Conservation (phyloP, 2,329 filamentous ascomycete species). For the Alternaria sp. region DNA sequence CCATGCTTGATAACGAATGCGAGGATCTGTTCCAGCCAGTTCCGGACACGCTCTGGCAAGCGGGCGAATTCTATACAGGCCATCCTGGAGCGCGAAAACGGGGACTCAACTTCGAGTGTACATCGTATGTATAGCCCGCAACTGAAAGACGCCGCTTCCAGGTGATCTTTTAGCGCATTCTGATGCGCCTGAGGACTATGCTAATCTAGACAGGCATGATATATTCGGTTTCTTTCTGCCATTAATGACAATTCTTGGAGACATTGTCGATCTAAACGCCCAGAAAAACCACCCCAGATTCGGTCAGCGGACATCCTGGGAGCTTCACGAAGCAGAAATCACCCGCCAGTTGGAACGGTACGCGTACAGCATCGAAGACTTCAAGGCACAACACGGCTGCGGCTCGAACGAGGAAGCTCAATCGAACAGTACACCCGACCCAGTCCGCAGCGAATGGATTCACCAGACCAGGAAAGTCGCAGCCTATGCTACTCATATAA, state of each 20-base stretch:
- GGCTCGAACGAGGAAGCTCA: slow-evolving; percentile 47
- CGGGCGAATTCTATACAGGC: slow-evolving; percentile 73
- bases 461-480: slow-evolving; percentile 87
- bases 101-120: slow-evolving; percentile 82
- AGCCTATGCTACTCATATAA: slow-evolving; percentile 90
- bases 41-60: slow-evolving; percentile 85
- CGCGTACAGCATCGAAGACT: slow-evolving; percentile 77
- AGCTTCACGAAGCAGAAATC: slow-evolving; percentile 80
- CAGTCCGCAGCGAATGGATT: slow-evolving; percentile 71
- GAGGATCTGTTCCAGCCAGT: slow-evolving; percentile 83
- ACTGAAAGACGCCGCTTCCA: background rate
- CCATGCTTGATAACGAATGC: slow-evolving; percentile 83
- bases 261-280: slow-evolving; percentile 90
- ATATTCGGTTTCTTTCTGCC: slow-evolving; percentile 93
- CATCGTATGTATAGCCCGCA: slow-evolving; percentile 57
- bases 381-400: slow-evolving; percentile 61
- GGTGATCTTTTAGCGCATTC: background rate
- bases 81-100: slow-evolving; percentile 54
- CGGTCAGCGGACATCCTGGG: slow-evolving; percentile 77
- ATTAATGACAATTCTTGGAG: slow-evolving; percentile 90
- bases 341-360: slow-evolving; percentile 81
- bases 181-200: background rate
- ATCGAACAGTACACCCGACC: slow-evolving; percentile 45
- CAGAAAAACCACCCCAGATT: slow-evolving; percentile 88
- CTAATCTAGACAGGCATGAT: slow-evolving; percentile 62